Percentiles rank a stretch among this genome's conserved stretches.
These are phyloP conservation scores for Glycine tomentella DNA, from an alignment of 306 rosid genomes.

Conservation along the genomic window DNA sequence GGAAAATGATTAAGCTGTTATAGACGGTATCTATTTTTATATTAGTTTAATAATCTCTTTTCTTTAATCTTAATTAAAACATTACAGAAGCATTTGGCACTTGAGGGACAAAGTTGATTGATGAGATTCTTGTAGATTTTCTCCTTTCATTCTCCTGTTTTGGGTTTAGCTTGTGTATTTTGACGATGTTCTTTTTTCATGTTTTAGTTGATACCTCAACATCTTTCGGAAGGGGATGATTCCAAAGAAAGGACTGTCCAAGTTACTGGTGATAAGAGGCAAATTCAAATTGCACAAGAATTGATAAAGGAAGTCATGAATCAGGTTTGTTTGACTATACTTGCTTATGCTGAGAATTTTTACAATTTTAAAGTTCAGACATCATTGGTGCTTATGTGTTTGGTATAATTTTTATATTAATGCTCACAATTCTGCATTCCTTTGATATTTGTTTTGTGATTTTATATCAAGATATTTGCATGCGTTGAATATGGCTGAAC, in stretches of 20 bases:
- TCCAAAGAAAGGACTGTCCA: constrained; percentile 94
- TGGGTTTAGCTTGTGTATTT: background rate
- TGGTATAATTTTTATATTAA: background rate
- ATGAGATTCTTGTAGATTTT: background rate
- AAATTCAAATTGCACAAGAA: constrained; percentile 85
- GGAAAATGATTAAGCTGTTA: background rate
- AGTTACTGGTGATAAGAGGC: constrained; percentile 90
- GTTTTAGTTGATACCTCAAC: constrained; percentile 92
- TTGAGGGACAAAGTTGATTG: background rate
- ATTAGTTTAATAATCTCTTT: background rate
- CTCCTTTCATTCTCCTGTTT: background rate
- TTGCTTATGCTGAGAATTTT: constrained; percentile 24
- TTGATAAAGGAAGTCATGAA: constrained; percentile 93
- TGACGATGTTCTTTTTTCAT: constrained; percentile 33
- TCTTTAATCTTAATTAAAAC: background rate
- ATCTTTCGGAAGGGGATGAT: constrained; percentile 91
- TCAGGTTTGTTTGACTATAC: constrained; percentile 70
- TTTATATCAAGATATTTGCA: constrained; percentile 16
- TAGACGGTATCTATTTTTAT: too few relatives aligned
- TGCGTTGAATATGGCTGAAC: constrained; percentile 9
- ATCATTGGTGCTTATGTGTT: constrained; percentile 9
- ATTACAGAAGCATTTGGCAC: background rate
- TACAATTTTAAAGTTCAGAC: constrained; percentile 5
- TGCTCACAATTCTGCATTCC: constrained; percentile 3
- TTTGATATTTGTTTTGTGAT: background rate